Evolutionary conservation across 192 early-diverging fungal species (phyloP).

Genomic region (Backusella sp.): DNA sequence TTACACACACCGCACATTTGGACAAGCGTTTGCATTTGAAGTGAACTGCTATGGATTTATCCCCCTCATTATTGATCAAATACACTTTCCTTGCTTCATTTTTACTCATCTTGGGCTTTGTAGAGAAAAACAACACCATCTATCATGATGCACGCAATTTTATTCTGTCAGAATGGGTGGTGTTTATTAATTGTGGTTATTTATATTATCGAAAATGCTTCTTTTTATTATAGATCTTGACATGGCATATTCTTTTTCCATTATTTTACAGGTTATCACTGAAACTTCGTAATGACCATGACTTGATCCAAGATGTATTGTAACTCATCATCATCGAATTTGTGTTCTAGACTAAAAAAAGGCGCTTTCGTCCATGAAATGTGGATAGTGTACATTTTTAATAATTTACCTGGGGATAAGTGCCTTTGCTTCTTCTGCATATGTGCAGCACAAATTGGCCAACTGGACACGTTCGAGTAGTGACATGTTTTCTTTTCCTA

Average conservation of each 20-base stretch:
- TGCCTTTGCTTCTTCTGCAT: constrained; percentile 87
- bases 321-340: constrained; percentile 71
- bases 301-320: constrained; percentile 82
- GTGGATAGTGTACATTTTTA: neutral
- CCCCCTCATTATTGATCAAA: constrained; percentile 64
- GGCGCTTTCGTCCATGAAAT: neutral
- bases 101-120: constrained; percentile 59
- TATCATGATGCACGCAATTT: constrained; percentile 59
- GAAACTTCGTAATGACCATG: constrained; percentile 78
- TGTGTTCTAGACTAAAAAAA: constrained; percentile 57
- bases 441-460: constrained; percentile 88
- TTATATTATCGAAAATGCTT: neutral
- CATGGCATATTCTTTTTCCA: neutral
- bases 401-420: constrained; percentile 80
- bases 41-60: constrained; percentile 67
- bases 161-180: constrained; percentile 46
- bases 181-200: neutral
- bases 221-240: neutral
- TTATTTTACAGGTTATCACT: constrained; percentile 38
- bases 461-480: constrained; percentile 88
- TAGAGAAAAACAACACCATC: constrained; percentile 40
- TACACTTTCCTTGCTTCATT: constrained; percentile 56
- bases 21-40: constrained; percentile 64
- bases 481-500: constrained; percentile 40
- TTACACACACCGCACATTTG: constrained; percentile 47